phyloP scores from a whole-genome alignment of 345 rosid species.

The Eucalyptus erythrocorys region DNA sequence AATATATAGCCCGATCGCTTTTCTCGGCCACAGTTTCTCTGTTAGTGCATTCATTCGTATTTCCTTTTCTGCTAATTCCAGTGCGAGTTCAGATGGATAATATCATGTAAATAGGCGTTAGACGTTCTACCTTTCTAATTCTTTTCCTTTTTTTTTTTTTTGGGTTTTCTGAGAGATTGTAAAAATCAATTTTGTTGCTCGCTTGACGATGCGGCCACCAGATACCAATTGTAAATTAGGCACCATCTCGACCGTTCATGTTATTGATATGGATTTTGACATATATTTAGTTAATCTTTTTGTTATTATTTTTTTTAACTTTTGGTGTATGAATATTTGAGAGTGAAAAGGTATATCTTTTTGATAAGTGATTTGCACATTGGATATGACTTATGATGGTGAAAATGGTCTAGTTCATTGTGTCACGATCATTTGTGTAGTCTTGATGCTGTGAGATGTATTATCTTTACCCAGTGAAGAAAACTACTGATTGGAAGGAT shows the following conservation, averaged over 20 bases:
- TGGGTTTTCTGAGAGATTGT: background rate
- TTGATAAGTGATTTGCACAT: accelerated
- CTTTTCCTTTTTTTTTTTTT: background rate
- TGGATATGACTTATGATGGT: background rate
- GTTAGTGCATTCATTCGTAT: background rate
- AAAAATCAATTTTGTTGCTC: background rate
- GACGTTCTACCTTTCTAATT: background rate
- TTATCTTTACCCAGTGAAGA: background rate
- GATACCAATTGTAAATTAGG: background rate
- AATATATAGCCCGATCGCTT: background rate
- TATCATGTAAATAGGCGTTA: background rate
- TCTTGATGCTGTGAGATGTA: background rate
- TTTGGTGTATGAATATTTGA: background rate
- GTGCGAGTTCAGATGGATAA: background rate
- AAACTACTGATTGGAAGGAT: background rate
- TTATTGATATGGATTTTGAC: background rate
- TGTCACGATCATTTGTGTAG: background rate
- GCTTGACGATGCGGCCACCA: background rate
- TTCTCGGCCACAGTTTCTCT: background rate
- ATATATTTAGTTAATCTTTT: background rate
- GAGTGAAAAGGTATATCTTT: background rate
- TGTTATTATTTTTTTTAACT: background rate
- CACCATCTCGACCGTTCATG: background rate
- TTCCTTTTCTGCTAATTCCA: background rate
- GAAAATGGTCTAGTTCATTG: background rate